Conservation (phyloP, 1,284 basidiomycete species). For the Neonothopanus nambi region DNA sequence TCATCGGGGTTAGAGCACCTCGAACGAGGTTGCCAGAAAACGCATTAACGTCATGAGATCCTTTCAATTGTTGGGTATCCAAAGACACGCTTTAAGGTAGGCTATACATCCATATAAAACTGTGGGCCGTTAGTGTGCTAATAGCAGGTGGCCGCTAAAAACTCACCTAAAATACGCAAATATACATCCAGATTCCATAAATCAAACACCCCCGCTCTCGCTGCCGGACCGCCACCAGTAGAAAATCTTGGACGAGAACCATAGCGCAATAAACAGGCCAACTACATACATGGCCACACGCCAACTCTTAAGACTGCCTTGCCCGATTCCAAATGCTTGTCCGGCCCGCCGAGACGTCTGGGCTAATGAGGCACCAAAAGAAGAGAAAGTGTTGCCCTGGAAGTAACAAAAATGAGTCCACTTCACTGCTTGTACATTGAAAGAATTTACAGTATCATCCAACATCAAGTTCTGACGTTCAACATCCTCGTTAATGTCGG, state of each 20-base stretch:
- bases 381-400: slow-evolving; percentile 67
- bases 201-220: too few species aligned
- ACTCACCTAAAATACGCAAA: too few species aligned
- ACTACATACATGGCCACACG: slow-evolving; percentile 64
- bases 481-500: slow-evolving; percentile 78
- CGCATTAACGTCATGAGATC: too few species aligned
- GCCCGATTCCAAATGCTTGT: slow-evolving; percentile 67
- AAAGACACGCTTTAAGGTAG: too few species aligned
- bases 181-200: too few species aligned
- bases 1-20: too few species aligned
- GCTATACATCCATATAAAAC: too few species aligned
- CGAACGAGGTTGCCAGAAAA: too few species aligned
- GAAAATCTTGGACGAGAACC: slow-evolving; percentile 41
- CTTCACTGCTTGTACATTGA: not conserved
- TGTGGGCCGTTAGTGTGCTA: too few species aligned
- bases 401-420: not conserved
- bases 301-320: slow-evolving; percentile 65
- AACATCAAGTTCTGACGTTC: slow-evolving; percentile 78
- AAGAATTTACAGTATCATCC: slow-evolving; percentile 66
- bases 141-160: too few species aligned
- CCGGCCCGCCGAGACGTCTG: slow-evolving; percentile 66
- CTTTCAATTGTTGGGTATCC: too few species aligned
- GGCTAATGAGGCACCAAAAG: slow-evolving; percentile 59
- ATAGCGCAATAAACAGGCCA: slow-evolving; percentile 40
- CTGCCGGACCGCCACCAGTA: slow-evolving; percentile 37